Evolutionary conservation across 441 rosid genomes (phyloP).

Genomic region (Populus hybrid): DNA sequence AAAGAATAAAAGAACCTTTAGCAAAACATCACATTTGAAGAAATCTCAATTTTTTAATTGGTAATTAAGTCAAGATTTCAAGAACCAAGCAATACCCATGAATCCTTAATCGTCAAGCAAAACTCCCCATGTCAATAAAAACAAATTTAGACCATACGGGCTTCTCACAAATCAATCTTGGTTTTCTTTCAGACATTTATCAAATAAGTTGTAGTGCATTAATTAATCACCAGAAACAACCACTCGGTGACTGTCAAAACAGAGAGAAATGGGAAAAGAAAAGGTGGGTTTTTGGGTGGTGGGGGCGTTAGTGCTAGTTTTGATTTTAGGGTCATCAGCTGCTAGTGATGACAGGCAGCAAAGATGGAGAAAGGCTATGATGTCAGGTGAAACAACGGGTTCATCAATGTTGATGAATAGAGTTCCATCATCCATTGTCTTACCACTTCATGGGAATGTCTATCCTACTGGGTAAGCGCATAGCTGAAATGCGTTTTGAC

Average conservation of each 20-base stretch:
- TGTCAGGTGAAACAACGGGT: conserved; percentile 9
- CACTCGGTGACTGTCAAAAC: neutral
- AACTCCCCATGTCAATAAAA: neutral
- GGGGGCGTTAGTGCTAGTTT: conserved; percentile 21
- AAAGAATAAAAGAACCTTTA: conserved; percentile 5
- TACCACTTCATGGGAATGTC: conserved; percentile 69
- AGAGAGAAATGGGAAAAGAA: conserved; percentile 29
- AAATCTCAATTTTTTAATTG: neutral
- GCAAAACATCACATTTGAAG: neutral
- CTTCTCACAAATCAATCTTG: neutral
- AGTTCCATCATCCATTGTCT: conserved; percentile 61
- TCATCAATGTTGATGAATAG: conserved; percentile 37
- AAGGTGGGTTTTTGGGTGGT: conserved; percentile 15
- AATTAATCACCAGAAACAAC: too few species aligned
- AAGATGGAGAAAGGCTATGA: conserved; percentile 36
- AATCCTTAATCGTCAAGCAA: conserved; percentile 26
- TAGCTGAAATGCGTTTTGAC: neutral
- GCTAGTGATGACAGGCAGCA: conserved; percentile 20
- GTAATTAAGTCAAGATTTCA: neutral
- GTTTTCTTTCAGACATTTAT: neutral
- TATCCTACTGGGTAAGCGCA: conserved; percentile 65
- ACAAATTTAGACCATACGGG: neutral
- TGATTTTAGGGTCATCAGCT: conserved; percentile 38
- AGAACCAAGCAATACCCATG: conserved; percentile 22
- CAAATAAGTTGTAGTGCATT: conserved; percentile 3